Evolutionary conservation across 2,329 filamentous ascomycete species (phyloP), one percentile per base, ranked within the genome.

Genomic region (Aspergillus floridensis): DNA sequence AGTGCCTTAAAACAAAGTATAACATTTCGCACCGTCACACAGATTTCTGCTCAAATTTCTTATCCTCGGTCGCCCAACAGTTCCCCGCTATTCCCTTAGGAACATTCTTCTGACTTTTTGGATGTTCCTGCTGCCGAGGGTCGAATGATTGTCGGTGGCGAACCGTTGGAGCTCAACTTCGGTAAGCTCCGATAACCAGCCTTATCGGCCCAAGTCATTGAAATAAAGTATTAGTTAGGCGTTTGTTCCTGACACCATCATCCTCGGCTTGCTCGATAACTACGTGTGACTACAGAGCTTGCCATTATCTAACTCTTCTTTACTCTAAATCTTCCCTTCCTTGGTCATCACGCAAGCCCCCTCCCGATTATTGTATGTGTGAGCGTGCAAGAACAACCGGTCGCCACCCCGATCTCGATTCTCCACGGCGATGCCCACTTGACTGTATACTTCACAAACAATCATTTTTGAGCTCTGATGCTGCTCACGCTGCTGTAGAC

Each of bases 101-200:
- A 52, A 38, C 11, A 8, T 35, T 48, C 19, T 7, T 5, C 19
- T 11, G 26, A 24, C 5, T 14, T 31, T 26, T 22, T 5, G 12
- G 8, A 24, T 12, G 19, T 21, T 41, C 7, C 41, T 44, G 16
- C 16, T 19, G 16, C 38, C 4, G 38, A 24, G 41, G 12, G n/a
- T 48, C 24, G 53, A 1, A 32, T 44, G 29, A 22, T 22, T 4
- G 16, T 46, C 41, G n/a, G 53, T 32, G 41, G 41, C 26, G 22
- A 48, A 31, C 41, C 41, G 53, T 55, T 21, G 53, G 51, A 11
- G 41, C 22, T 54, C 53, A 24, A 16, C 54, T 44, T 68, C 67
- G 68, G 68, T 60, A 62, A 64, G 58, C 66, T 66, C 68, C 68
- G 68, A 66, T 50, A 41, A 55, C 7, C 55, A 47, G 41, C 38